Evolutionary conservation across 2,329 filamentous ascomycete genomes (phyloP), one percentile per base, ranked within the genome.

Genomic region (Monilinia fructigena): DNA sequence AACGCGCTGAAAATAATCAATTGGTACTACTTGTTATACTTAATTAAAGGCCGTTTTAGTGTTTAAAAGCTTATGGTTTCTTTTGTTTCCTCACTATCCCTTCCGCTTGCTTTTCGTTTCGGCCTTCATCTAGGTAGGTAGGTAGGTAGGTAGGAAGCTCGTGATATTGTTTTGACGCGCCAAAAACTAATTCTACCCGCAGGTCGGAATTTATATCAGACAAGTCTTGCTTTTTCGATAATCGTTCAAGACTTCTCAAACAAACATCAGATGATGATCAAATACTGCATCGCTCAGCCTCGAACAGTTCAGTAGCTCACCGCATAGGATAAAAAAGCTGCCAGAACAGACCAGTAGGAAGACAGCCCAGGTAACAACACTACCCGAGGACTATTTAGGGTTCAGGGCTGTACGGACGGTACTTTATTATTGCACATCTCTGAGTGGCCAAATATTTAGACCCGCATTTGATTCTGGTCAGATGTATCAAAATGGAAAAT

Each of bases 391-490:
- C 31, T 35, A 48, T 18, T 50, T 18, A 48, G 28, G 42, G 20
- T 50, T 38, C 45, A 50, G 42, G 45, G 56, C 56, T 55, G 26
- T 45, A 23, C 6, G 5, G 7, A 23, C 6, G 5, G 7, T 56
- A 63, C 52, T n/a, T 26, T 40, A 53, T 52, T 28, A n/a, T 52
- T 54, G 50, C 38, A 47, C 45, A 23, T 55, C 26, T 20, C 26
- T 20, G n/a, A 52, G 45, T 50, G 55, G 31, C 54, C 45, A 52
- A n/a, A 60, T 60, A 20, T 42, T 48, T 35, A 45, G 55, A 54
- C 63, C 63, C 55, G 55, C 63, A 61, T 55, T 35, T n/a, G 26
- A 61, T 23, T 65, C 26, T 54, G 63, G 55, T 61, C 55, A 61
- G 26, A 61, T 65, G 55, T 54, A 65, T 53, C 42, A 59, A 16